Evolutionary conservation across 139 green algal genomes (phyloP), one percentile per base, ranked within the genome.

Genomic region (Diplosphaera chodatii): DNA sequence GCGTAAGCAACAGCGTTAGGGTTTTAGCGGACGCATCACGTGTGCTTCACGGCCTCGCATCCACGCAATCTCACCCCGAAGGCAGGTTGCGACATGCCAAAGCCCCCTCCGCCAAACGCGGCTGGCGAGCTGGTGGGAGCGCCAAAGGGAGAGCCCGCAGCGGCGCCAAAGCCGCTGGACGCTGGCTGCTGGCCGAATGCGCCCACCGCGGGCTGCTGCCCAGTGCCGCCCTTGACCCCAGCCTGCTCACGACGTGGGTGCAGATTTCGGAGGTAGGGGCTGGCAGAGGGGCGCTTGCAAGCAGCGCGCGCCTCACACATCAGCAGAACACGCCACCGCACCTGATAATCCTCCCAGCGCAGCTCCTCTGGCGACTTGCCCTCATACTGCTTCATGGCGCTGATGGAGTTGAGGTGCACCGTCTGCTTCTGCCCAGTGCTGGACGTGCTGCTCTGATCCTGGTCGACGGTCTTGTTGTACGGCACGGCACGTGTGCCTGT

Each of bases 281-380:
- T n/a, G n/a, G n/a, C n/a, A n/a, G n/a, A n/a, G n/a, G n/a, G n/a
- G n/a, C n/a, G n/a, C n/a, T n/a, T n/a, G n/a, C n/a, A n/a, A n/a
- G n/a, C n/a, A n/a, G n/a, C n/a, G n/a, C n/a, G n/a, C n/a, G n/a
- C n/a, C n/a, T n/a, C n/a, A n/a, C n/a, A n/a, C n/a, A n/a, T n/a
- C n/a, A n/a, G n/a, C n/a, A n/a, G n/a, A n/a, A n/a, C n/a, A n/a
- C n/a, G n/a, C n/a, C n/a, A n/a, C n/a, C n/a, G n/a, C n/a, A n/a
- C 76, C 74, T 90, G 69, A 72, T 97, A 98, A 66, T 98, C 93
- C 76, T 98, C 93, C 78, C 79, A 92, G 23, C 92, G 82, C 33
- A 98, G 82, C 84, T 98, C 93, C 70, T 98, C 93, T 29, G 85
- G 63, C 5, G 76, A 91, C 72, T 97, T 97, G 66, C 16, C 34